Conservation (phyloP, 495 filamentous ascomycete species). For the Aspergillus campestris region DNA sequence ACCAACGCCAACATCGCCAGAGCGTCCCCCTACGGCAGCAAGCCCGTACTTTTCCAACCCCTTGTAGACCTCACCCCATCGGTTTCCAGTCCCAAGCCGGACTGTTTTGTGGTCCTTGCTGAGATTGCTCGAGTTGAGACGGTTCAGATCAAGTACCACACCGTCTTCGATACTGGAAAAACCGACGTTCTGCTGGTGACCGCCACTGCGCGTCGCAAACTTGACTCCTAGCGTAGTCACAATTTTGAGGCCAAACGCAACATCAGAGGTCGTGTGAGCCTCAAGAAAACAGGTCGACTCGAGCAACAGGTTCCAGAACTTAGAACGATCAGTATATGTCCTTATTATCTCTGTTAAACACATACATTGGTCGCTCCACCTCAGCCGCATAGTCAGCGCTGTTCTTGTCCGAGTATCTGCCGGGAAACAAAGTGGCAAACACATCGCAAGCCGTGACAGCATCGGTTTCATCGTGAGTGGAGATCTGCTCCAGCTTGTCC, state of each 20-base stretch:
- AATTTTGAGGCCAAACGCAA: background rate
- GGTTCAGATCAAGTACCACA: conserved; percentile 40
- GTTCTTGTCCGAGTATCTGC: background rate
- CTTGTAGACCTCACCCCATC: conserved; percentile 43
- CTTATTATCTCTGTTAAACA: background rate
- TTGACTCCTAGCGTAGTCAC: background rate
- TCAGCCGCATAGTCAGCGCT: background rate
- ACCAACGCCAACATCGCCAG: conserved; percentile 42
- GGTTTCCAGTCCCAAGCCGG: conserved; percentile 38
- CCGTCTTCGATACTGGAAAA: conserved; percentile 43
- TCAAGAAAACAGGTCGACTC: background rate
- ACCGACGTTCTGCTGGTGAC: conserved; percentile 17
- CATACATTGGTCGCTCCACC: background rate
- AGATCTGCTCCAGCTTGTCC: background rate
- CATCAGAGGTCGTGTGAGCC: background rate
- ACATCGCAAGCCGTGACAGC: background rate
- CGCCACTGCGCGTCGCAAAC: conserved; percentile 15
- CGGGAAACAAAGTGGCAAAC: background rate
- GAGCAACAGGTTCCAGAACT: background rate
- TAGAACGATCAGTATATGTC: background rate
- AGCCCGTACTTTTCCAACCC: conserved; percentile 32
- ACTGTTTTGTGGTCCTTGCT: conserved; percentile 24
- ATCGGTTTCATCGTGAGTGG: background rate
- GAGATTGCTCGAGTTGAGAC: conserved; percentile 32
- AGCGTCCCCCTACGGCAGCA: conserved; percentile 42